Conservation (phyloP, 768 basidiomycete species). For the Boletus barrowsii region DNA sequence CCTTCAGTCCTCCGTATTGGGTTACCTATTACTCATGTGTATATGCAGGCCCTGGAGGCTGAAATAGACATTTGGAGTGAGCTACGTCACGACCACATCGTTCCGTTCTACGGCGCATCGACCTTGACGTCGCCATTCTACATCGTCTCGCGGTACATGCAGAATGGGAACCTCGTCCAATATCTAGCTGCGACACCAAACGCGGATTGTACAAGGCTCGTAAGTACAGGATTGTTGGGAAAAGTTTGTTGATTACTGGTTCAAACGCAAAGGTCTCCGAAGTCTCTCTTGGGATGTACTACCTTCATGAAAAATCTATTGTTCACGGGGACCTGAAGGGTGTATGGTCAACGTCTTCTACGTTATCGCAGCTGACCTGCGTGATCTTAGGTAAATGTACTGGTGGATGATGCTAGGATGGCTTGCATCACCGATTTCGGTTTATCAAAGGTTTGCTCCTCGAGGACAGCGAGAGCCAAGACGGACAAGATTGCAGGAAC, state of each 20-base stretch:
- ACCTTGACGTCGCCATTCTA: not conserved
- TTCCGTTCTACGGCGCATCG: slow-evolving; percentile 13
- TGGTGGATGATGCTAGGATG: slow-evolving; percentile 30
- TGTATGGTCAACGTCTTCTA: slow-evolving; percentile 5
- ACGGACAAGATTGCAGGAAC: slow-evolving; percentile 23
- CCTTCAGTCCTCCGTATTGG: not conserved
- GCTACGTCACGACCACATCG: slow-evolving; percentile 9
- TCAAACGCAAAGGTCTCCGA: slow-evolving; percentile 4
- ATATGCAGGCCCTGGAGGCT: not conserved
- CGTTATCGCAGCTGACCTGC: not conserved
- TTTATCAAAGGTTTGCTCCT: slow-evolving; percentile 24
- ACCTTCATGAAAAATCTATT: slow-evolving; percentile 17
- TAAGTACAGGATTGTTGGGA: not conserved
- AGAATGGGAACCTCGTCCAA: slow-evolving; percentile 5
- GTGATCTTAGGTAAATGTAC: slow-evolving; percentile 27
- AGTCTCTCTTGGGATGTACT: slow-evolving; percentile 12
- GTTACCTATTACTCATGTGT: not conserved
- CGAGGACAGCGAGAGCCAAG: slow-evolving; percentile 12
- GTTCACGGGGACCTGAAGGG: slow-evolving; percentile 32
- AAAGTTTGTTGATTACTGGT: not conserved
- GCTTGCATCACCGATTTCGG: slow-evolving; percentile 36
- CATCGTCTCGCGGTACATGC: slow-evolving; percentile 10
- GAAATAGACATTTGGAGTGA: slow-evolving; percentile 14
- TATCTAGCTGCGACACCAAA: not conserved
- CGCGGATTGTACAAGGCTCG: not conserved